phyloP scores from a whole-genome alignment of 2,329 filamentous ascomycete species.

The Albifimbria verrucaria region DNA sequence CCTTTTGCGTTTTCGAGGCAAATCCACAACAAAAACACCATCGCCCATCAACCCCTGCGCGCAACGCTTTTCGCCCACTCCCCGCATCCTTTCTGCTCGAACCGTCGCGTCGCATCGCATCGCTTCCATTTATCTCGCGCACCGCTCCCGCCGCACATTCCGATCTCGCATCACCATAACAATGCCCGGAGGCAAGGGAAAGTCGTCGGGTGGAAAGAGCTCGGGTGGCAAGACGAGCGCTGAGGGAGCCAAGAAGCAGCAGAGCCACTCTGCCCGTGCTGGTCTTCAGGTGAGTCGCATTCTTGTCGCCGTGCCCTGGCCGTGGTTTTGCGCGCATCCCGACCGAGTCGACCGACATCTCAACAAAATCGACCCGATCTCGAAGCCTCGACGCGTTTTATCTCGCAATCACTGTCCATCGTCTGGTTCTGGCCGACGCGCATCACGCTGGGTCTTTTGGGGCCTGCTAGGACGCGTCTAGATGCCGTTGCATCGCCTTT shows the following conservation, averaged over 20 bases:
- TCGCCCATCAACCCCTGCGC: neutral
- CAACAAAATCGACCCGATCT: neutral
- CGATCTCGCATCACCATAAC: conserved; percentile 17
- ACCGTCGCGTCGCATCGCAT: neutral
- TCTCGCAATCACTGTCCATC: neutral
- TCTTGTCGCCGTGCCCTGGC: conserved; percentile 2
- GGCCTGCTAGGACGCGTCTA: neutral
- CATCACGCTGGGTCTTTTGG: neutral
- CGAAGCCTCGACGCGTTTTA: neutral
- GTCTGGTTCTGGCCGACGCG: neutral
- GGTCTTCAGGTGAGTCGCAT: conserved; percentile 78
- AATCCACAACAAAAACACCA: neutral
- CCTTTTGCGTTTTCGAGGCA: neutral
- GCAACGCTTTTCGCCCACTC: neutral
- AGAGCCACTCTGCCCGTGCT: conserved; percentile 94
- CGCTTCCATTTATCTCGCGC: conserved; percentile 1
- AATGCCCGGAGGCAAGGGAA: conserved; percentile 89
- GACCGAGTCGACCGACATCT: conserved; percentile 6
- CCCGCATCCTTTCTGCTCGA: neutral
- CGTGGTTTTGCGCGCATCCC: conserved; percentile 19
- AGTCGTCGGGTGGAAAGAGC: conserved; percentile 84
- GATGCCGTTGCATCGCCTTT: too few relatives aligned
- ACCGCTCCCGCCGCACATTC: neutral
- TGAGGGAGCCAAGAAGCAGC: conserved; percentile 76
- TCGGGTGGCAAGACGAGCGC: conserved; percentile 70